phyloP scores from a whole-genome alignment of 225 moss, liverwort and hornwort species.

The Climacium dendroides region DNA sequence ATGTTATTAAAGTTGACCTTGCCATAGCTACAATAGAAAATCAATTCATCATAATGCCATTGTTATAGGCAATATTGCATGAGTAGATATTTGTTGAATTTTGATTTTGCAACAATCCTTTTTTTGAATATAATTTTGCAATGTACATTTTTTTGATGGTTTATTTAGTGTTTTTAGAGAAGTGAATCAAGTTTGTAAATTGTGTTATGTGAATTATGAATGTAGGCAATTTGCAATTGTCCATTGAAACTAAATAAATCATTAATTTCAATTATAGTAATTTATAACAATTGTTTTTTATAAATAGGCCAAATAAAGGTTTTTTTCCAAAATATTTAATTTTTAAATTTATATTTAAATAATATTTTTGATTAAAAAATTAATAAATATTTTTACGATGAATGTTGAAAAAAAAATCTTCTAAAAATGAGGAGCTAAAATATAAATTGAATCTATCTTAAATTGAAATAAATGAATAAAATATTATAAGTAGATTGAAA shows the following conservation, averaged over 20 bases:
- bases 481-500: background rate
- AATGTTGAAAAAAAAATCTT: background rate
- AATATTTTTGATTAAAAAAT: background rate
- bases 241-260: background rate
- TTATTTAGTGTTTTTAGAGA: background rate
- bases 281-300: background rate
- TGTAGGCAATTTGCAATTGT: background rate
- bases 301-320: accelerated
- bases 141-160: background rate
- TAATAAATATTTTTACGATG: background rate
- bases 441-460: background rate
- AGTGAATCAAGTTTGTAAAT: background rate
- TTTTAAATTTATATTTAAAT: no score
- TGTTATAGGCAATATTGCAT: background rate
- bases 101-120: background rate
- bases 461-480: background rate
- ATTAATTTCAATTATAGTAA: background rate
- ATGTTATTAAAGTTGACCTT: background rate
- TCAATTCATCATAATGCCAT: background rate
- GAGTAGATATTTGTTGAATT: background rate
- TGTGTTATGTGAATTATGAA: accelerated
- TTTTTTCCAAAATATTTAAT: no score
- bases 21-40: background rate
- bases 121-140: background rate
- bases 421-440: background rate